Conservation (phyloP, 495 filamentous ascomycete species). For the Platismatia glauca region DNA sequence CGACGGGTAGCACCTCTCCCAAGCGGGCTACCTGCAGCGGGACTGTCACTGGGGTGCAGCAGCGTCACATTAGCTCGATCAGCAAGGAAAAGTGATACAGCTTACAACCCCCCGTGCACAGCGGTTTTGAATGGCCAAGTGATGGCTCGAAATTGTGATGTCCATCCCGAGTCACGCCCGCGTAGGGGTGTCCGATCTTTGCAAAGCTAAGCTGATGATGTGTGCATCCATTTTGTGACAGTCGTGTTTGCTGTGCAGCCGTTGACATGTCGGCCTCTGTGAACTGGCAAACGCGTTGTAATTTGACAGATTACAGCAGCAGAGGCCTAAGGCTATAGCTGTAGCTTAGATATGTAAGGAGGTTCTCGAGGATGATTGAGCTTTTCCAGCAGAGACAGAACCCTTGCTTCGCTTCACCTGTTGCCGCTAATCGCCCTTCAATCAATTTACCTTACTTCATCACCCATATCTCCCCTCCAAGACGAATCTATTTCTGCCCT, state of each 20-base stretch:
- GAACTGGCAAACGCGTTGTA: neutral
- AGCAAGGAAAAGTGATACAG: neutral
- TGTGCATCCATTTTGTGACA: neutral
- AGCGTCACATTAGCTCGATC: neutral
- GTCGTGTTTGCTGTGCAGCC: neutral
- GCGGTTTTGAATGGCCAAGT: no score
- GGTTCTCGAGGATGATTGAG: neutral
- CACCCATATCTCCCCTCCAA: neutral
- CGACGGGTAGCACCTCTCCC: neutral
- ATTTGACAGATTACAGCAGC: no score
- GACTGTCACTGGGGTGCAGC: neutral
- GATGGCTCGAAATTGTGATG: neutral
- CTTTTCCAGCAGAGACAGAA: neutral
- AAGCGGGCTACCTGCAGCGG: conserved; percentile 1
- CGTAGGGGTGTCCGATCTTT: neutral
- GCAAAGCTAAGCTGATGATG: neutral
- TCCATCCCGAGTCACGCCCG: neutral
- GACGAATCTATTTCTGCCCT: neutral
- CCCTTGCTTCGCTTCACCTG: neutral
- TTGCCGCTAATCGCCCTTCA: neutral
- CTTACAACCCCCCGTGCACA: no score
- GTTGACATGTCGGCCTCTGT: no score
- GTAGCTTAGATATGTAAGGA: neutral
- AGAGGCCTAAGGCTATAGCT: no score
- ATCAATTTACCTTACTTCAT: neutral